Evolutionary conservation across 352 stramenopile species (phyloP).

Genomic region (Pythium oligandrum): DNA sequence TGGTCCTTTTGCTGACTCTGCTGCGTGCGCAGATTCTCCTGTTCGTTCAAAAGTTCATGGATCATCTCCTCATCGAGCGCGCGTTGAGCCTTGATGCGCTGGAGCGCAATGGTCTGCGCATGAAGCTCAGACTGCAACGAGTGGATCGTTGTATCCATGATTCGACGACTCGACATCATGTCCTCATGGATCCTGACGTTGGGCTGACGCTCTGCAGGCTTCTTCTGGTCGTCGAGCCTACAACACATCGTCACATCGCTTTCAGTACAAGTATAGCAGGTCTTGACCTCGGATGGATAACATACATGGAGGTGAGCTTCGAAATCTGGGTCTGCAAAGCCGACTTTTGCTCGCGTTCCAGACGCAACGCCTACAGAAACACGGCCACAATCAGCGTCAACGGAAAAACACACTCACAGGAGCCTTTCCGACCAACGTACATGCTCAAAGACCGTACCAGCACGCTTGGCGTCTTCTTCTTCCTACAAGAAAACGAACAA

Average conservation of each 20-base stretch:
- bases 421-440: slow-evolving; percentile 19
- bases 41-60: slow-evolving; percentile 76
- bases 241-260: neutral
- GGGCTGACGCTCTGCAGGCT: slow-evolving; percentile 31
- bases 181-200: slow-evolving; percentile 69
- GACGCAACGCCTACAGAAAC: slow-evolving; percentile 47
- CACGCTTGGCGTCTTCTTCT: slow-evolving; percentile 83
- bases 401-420: neutral
- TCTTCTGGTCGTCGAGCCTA: slow-evolving; percentile 45
- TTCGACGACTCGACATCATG: slow-evolving; percentile 76
- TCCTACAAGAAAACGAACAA: slow-evolving; percentile 24
- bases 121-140: slow-evolving; percentile 69
- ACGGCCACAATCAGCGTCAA: neutral
- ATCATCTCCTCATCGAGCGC: slow-evolving; percentile 79
- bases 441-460: slow-evolving; percentile 82
- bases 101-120: slow-evolving; percentile 44
- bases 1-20: slow-evolving; percentile 46
- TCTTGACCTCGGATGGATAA: neutral
- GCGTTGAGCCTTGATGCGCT: slow-evolving; percentile 67
- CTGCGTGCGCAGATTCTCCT: slow-evolving; percentile 57
- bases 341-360: slow-evolving; percentile 73
- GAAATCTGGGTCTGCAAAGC: slow-evolving; percentile 72
- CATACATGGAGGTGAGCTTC: slow-evolving; percentile 69
- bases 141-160: slow-evolving; percentile 80
- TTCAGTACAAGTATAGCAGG: neutral